Evolutionary conservation across 2,329 filamentous ascomycete species (phyloP).

Genomic region (Epichloe bromicola): DNA sequence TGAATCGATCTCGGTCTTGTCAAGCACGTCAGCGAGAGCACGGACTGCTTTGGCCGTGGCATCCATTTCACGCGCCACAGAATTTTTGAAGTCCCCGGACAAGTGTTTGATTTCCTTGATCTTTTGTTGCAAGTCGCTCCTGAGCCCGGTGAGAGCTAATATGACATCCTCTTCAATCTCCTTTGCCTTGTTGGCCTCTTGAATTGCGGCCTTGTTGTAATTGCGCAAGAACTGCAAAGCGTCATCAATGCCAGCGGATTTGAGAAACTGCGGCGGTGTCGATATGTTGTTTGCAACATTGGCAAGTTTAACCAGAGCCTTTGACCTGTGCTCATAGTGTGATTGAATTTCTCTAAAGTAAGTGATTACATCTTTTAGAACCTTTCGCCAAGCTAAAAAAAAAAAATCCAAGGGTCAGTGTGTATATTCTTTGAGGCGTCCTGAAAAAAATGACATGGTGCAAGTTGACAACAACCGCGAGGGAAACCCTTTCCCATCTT

Average conservation of each 20-base stretch:
- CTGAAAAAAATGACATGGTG: not conserved
- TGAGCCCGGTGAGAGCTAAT: conserved; percentile 67
- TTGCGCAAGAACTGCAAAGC: conserved; percentile 67
- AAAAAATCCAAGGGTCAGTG: not conserved
- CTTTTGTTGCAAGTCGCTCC: conserved; percentile 85
- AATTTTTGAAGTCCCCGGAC: conserved; percentile 92
- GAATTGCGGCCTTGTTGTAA: conserved; percentile 69
- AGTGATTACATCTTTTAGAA: conserved; percentile 84
- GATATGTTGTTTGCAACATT: conserved; percentile 73
- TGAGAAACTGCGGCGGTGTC: conserved; percentile 62
- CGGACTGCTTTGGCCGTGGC: conserved; percentile 66
- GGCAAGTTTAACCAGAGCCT: conserved; percentile 68
- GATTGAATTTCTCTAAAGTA: conserved; percentile 89
- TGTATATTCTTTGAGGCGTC: not conserved
- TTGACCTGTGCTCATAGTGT: conserved; percentile 76
- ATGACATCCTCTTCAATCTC: conserved; percentile 91
- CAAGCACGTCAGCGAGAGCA: conserved; percentile 68
- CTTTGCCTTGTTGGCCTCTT: conserved; percentile 74
- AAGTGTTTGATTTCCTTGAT: conserved; percentile 97
- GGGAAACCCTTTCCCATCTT: not conserved
- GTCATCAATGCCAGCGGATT: conserved; percentile 75
- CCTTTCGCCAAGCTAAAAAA: conserved; percentile 71
- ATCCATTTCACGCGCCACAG: conserved; percentile 90
- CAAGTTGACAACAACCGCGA: not conserved
- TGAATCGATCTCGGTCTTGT: conserved; percentile 66